Evolutionary conservation across 257 asterid genomes (phyloP).

Genomic region (Gentiana macrophylla): DNA sequence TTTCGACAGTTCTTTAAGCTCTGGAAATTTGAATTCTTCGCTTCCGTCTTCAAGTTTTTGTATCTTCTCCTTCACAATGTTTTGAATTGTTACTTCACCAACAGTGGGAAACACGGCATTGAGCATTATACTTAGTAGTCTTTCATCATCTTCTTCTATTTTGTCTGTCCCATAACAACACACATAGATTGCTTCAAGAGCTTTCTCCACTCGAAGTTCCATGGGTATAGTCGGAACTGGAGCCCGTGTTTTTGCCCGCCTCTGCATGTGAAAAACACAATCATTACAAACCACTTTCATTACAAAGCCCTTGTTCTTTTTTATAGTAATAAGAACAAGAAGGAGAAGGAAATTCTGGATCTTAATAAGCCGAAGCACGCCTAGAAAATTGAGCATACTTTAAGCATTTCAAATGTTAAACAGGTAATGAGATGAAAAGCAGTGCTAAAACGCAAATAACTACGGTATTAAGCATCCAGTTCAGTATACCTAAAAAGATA

Average conservation of each 20-base stretch:
- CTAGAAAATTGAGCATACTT: too few relatives aligned
- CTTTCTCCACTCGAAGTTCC: constrained; percentile 81
- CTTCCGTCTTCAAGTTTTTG: constrained; percentile 58
- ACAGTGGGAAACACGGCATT: constrained; percentile 63
- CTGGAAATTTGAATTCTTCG: constrained; percentile 48
- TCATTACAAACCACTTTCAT: background rate
- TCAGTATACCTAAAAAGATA: too few relatives aligned
- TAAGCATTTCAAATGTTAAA: too few relatives aligned
- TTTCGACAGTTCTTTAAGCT: constrained; percentile 57
- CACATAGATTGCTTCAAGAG: constrained; percentile 75
- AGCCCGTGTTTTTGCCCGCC: constrained; percentile 41
- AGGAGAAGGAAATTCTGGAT: too few relatives aligned
- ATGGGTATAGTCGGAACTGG: constrained; percentile 58
- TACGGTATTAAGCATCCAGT: too few relatives aligned
- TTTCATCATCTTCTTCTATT: constrained; percentile 66
- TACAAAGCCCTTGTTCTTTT: too few relatives aligned
- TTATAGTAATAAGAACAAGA: too few relatives aligned
- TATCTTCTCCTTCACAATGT: constrained; percentile 59
- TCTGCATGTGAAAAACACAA: constrained; percentile 27
- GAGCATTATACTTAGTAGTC: constrained; percentile 47
- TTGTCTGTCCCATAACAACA: constrained; percentile 64
- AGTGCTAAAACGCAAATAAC: too few relatives aligned
- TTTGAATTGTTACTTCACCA: constrained; percentile 37
- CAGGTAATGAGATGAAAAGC: too few relatives aligned
- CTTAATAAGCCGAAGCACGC: too few relatives aligned